These are phyloP conservation scores for Boechera retrofracta DNA, from an alignment of 345 rosid genomes.

Conservation along the genomic window DNA sequence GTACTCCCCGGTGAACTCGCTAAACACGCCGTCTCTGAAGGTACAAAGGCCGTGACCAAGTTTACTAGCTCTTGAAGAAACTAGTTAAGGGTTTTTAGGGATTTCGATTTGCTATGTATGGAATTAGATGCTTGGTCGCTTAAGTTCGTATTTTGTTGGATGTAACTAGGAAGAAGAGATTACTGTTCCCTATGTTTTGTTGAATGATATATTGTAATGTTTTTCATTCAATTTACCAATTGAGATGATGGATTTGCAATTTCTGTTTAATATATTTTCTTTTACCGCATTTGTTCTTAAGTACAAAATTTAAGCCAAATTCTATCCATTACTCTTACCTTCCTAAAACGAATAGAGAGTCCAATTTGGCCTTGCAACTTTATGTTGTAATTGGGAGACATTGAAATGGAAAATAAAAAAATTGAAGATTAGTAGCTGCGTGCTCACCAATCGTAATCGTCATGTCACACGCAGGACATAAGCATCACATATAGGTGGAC, in stretches of 20 bases:
- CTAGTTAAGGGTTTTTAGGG: background rate
- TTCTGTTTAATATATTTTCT: background rate
- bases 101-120: background rate
- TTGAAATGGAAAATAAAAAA: background rate
- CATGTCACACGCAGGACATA: background rate
- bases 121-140: background rate
- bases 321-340: background rate
- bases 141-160: background rate
- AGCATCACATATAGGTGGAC: background rate
- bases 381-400: too few relatives aligned
- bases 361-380: background rate
- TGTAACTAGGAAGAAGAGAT: background rate
- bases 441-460: background rate
- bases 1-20: slow-evolving; percentile 77
- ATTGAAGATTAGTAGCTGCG: background rate
- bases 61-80: slow-evolving; percentile 59
- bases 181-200: background rate
- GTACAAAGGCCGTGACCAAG: slow-evolving; percentile 77
- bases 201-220: background rate
- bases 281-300: background rate
- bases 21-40: slow-evolving; percentile 77
- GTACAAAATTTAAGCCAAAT: too few relatives aligned
- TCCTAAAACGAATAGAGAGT: background rate
- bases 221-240: background rate
- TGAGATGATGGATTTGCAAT: background rate